Evolutionary conservation across 306 rosid species (phyloP), one percentile per base, ranked within the genome.

Genomic region (Heteromeles arbutifolia): DNA sequence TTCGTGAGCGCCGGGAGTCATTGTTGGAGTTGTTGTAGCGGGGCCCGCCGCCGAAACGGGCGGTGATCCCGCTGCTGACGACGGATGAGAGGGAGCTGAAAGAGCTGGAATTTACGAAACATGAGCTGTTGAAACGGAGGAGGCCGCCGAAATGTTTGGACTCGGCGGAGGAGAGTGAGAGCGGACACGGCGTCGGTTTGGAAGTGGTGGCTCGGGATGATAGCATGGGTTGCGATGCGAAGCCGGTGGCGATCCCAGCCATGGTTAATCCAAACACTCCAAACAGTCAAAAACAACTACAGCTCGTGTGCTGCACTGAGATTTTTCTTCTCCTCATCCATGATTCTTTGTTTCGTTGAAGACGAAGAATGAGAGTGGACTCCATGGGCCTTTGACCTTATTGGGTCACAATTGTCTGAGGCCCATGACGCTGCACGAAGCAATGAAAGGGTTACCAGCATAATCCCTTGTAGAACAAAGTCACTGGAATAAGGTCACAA

Each of bases 171-270:
- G 89, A 76, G 76, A 86, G 69, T 11, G 82, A 45, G 4, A 72
- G 70, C 4, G 69, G 44, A 34, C 58, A 80, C 44, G 78, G 78
- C 12, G 89, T 66, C 54, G 85, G 24, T 78, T 37, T 74, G 31
- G 76, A 10, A 15, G 54, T 17, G 66, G 79, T 43, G 37, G 78
- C 21, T 31, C 56, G 87, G 21, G 59, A 80, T 1, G 54, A 57
- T 1, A 75, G 77, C 64, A 84, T 69, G 70, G 83, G 77, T 31
- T 83, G 84, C 76, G 84, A 84, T 65, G 97, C 73, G 73, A 84
- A 80, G 71, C 82, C 78, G 88, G 84, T 79, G 79, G 89, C 70
- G 72, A 92, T 82, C 78, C 91, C 96, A 79, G 97, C 92, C 99
- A 95, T 95, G 82, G 82, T 68, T 63, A 48, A 15, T 48, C 54